Conservation (phyloP, 176 grass and related monocot genomes). For the Raddia guianensis region DNA sequence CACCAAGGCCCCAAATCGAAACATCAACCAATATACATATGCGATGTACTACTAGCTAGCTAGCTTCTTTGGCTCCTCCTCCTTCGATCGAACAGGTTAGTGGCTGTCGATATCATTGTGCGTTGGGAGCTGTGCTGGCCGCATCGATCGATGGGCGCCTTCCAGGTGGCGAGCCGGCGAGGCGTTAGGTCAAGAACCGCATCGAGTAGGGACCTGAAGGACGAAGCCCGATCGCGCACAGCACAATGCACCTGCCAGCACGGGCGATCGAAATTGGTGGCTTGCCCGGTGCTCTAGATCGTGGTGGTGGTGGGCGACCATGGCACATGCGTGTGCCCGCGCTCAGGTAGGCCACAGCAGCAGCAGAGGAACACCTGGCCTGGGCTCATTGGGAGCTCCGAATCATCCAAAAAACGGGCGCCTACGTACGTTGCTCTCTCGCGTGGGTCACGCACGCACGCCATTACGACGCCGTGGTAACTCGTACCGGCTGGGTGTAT, state of each 20-base stretch:
- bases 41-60: not conserved
- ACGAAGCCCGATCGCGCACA: no score
- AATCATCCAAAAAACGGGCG: not conserved
- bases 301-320: not conserved
- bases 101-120: conserved; percentile 6
- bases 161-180: conserved; percentile 9
- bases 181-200: not conserved
- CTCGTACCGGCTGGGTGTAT: not conserved
- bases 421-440: not conserved
- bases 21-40: not conserved
- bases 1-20: not conserved
- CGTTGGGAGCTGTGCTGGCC: not conserved
- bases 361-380: conserved; percentile 20
- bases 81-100: not conserved
- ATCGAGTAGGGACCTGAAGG: conserved; percentile 6
- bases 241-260: no score
- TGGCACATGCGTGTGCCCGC: not conserved
- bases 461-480: not conserved
- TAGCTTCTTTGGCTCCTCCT: no score
- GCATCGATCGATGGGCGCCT: not conserved
- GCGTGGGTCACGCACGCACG: not conserved
- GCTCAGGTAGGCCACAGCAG: conserved; percentile 16
- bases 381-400: not conserved
- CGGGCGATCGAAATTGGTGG: no score
- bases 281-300: no score